A percentile compares a stretch with the other conserved stretches of the same genome.
phyloP scores from a whole-genome alignment of 495 filamentous ascomycete genomes.

The Xylona heveae region DNA sequence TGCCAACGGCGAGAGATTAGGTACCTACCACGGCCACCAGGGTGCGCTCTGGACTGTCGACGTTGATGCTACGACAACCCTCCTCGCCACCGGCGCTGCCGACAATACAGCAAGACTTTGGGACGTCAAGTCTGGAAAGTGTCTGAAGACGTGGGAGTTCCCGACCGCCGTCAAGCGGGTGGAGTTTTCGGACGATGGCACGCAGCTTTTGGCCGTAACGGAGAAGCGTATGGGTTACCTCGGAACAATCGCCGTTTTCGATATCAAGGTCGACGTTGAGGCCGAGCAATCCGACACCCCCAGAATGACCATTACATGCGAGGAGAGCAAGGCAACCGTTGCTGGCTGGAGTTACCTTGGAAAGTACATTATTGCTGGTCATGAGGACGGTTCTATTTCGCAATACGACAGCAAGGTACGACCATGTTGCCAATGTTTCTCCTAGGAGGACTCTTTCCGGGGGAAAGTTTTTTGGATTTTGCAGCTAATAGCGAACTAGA shows the following conservation, averaged over 20 bases:
- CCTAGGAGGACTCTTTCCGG: not conserved
- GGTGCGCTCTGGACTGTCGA: slow-evolving; percentile 98
- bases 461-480: not conserved
- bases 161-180: slow-evolving; percentile 87
- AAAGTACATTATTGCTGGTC: slow-evolving; percentile 90
- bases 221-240: slow-evolving; percentile 95
- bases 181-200: slow-evolving; percentile 87
- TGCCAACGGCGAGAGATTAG: slow-evolving; percentile 83
- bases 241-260: slow-evolving; percentile 77
- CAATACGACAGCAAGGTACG: slow-evolving; percentile 86
- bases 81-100: slow-evolving; percentile 86
- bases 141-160: slow-evolving; percentile 93
- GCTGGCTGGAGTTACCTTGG: slow-evolving; percentile 84
- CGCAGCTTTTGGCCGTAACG: slow-evolving; percentile 71
- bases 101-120: slow-evolving; percentile 96
- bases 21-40: slow-evolving; percentile 90
- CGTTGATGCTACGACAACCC: slow-evolving; percentile 79
- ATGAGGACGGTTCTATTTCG: slow-evolving; percentile 85
- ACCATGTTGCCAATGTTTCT: not conserved
- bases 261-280: slow-evolving; percentile 58
- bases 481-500: slow-evolving; percentile 24
- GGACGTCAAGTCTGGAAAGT: slow-evolving; percentile 85
- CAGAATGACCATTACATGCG: slow-evolving; percentile 63
- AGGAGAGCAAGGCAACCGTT: slow-evolving; percentile 89
- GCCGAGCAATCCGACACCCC: slow-evolving; percentile 72